These are phyloP conservation scores for Phytopythium helicoides DNA, from an alignment of 352 stramenopile genomes.

Conservation along the genomic window DNA sequence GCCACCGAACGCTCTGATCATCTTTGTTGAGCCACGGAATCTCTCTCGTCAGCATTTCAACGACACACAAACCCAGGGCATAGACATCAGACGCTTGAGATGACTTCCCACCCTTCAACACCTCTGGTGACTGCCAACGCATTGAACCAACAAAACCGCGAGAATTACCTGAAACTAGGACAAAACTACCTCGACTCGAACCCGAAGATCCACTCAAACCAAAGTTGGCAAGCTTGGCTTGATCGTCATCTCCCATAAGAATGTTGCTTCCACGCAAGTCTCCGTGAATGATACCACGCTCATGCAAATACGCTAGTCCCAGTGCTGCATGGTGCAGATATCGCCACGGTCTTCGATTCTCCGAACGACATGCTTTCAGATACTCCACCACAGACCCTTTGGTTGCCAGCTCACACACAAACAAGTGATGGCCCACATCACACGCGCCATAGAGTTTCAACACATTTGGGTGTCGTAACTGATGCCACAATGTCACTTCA, in stretches of 20 bases:
- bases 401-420: slow-evolving; percentile 12
- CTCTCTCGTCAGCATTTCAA: neutral
- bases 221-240: neutral
- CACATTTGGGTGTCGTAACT: slow-evolving; percentile 16
- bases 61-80: neutral
- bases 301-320: slow-evolving; percentile 1
- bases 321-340: neutral
- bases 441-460: slow-evolving; percentile 15
- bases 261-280: slow-evolving; percentile 1
- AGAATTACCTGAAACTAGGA: no score
- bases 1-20: neutral
- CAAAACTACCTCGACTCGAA: no score
- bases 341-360: neutral
- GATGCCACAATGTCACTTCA: slow-evolving; percentile 12
- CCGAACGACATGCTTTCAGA: neutral
- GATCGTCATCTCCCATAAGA: neutral
- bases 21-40: neutral
- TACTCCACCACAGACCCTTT: neutral
- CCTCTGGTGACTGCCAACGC: neutral
- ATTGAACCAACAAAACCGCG: neutral
- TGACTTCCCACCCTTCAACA: neutral
- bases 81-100: neutral
- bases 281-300: neutral
- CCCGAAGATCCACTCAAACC: neutral
- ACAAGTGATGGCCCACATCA: slow-evolving; percentile 3